These are phyloP conservation scores for Euptelea pleiosperma DNA, from an alignment of 164 flowering plant species.

Conservation along the genomic window DNA sequence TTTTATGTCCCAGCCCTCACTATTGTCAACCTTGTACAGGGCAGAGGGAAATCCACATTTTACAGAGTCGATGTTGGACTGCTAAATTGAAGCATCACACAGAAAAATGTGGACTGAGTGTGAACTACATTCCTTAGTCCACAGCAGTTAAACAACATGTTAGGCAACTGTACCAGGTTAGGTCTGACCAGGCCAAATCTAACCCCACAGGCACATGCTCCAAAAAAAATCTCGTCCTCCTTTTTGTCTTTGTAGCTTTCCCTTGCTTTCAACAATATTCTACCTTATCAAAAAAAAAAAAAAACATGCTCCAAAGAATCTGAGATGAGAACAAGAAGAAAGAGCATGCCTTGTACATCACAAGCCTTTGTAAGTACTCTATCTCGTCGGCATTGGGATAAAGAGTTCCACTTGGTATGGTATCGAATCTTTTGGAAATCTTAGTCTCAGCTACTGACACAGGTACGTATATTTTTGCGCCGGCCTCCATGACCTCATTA, in stretches of 20 bases:
- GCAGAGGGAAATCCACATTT: no score
- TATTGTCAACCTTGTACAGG: no score
- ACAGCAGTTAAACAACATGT: no score
- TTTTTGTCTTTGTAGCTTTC: no score
- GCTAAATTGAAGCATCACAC: no score
- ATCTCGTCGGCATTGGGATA: slow-evolving; percentile 97
- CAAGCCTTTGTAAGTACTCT: slow-evolving; percentile 76
- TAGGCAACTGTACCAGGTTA: no score
- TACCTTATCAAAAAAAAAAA: background rate
- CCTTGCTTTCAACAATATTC: no score
- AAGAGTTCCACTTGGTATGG: slow-evolving; percentile 81
- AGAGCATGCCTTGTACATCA: slow-evolving; percentile 65
- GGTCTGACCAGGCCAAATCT: no score
- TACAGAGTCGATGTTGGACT: no score
- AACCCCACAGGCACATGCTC: background rate
- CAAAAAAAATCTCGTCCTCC: background rate
- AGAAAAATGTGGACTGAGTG: no score
- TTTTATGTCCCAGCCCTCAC: no score
- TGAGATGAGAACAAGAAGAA: background rate
- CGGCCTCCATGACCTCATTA: slow-evolving; percentile 66
- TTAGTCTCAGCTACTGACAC: slow-evolving; percentile 77
- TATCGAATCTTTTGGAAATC: slow-evolving; percentile 71
- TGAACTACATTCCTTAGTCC: no score
- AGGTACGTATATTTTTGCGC: slow-evolving; percentile 59
- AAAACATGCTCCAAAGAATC: background rate